Evolutionary conservation across 2,329 filamentous ascomycete genomes (phyloP), one percentile per base, ranked within the genome.

Genomic region (Ophiostoma montium): DNA sequence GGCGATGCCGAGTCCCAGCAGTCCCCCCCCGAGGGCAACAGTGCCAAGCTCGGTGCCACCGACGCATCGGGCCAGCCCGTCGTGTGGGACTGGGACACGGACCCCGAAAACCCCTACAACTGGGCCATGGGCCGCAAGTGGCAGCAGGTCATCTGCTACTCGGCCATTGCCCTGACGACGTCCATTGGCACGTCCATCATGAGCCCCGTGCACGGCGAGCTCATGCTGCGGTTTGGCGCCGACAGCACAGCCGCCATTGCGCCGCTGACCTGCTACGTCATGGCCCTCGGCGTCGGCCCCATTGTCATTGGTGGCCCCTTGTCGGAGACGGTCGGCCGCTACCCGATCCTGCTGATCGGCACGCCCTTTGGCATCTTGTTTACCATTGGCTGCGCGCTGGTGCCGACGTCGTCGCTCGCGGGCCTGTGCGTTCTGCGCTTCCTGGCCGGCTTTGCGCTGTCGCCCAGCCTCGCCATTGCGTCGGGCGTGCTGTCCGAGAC

Each of bases 231-330:
- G 7, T 84, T 84, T 58, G 55, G 67, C 41, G 67, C 80, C 12
- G 69, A 67, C 13, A 67, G 68, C 45, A 79, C 75, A 1, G 67
- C 70, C 8, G 73, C 78, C 0, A 64, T 83, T n/a, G 62, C 82
- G 0, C 73, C 74, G 0, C 60, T 83, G 1, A 72, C 78, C 0
- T 59, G 80, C 6, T 84, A 79, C 59, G 71, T 78, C 6, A 61
- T 81, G 10, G 78, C 77, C 0, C 67, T 83, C 0, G 75, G 66
- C 3, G 64, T 80, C 15, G 79, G 78, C 0, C 79, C 80, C 7
- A 62, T 81, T 46, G 53, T 79, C 13, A 54, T 80, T 13, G 74
- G 73, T 10, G 76, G 77, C 0, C 79, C 78, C 0, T 57, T 80
- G 0, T 78, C 72, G 45, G 80, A 83, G 57, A 71, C 67, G 0